A percentile compares a stretch with the other conserved stretches of the same genome.
Conservation (phyloP, 2,329 filamentous ascomycete species). For the Aspergillus brunneoviolaceus region DNA sequence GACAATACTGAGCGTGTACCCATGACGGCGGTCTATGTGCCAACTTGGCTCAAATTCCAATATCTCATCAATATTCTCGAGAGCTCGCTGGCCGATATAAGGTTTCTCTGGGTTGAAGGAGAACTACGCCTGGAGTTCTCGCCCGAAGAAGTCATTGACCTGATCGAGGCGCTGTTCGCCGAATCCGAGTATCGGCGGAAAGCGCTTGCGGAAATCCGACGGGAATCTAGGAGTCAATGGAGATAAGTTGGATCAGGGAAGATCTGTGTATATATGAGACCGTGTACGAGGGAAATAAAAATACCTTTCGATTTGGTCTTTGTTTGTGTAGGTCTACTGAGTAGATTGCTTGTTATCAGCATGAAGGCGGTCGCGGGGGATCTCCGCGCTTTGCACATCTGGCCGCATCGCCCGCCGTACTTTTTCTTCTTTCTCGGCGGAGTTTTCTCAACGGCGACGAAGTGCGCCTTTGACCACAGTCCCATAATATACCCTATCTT, state of each 20-base stretch:
- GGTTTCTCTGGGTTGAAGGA: slow-evolving; percentile 64
- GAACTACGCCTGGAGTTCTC: slow-evolving; percentile 63
- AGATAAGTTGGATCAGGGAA: neutral
- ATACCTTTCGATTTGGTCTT: too few relatives aligned
- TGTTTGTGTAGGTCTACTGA: neutral
- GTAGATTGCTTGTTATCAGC: neutral
- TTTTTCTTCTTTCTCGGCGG: slow-evolving; percentile 34
- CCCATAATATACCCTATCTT: neutral
- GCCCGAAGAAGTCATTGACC: slow-evolving; percentile 60
- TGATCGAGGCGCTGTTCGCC: slow-evolving; percentile 64
- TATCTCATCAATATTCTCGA: slow-evolving; percentile 64
- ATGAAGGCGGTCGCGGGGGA: slow-evolving; percentile 15
- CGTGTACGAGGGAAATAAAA: neutral
- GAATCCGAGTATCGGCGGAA: slow-evolving; percentile 59
- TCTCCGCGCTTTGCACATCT: slow-evolving; percentile 40
- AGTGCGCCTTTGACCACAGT: slow-evolving; percentile 4
- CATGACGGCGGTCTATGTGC: slow-evolving; percentile 62
- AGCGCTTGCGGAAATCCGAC: slow-evolving; percentile 58
- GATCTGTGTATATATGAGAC: slow-evolving; percentile 5
- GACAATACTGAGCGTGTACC: slow-evolving; percentile 40
- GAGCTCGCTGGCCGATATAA: slow-evolving; percentile 63
- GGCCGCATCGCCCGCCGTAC: slow-evolving; percentile 44
- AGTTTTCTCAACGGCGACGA: slow-evolving; percentile 23
- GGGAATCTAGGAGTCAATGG: slow-evolving; percentile 26
- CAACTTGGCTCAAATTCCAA: slow-evolving; percentile 65